These are phyloP conservation scores for Aspergillus carlsbadensis DNA, from an alignment of 495 filamentous ascomycete species.

Conservation along the genomic window DNA sequence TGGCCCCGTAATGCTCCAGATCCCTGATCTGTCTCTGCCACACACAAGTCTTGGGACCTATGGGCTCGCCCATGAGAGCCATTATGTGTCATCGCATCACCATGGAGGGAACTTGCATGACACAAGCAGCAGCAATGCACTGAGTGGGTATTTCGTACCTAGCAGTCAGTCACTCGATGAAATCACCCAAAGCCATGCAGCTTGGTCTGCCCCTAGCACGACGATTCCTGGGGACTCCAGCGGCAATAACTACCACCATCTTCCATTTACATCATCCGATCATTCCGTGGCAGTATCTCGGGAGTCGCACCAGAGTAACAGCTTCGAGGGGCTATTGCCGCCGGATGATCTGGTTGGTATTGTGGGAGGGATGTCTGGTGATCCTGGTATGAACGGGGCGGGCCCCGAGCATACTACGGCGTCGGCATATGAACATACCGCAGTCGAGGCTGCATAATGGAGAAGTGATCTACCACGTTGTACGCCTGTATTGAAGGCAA, in stretches of 20 bases:
- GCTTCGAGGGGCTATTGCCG: conserved; percentile 38
- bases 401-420: conserved; percentile 38
- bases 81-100: conserved; percentile 38
- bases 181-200: conserved; percentile 32
- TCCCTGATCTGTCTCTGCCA: conserved; percentile 42
- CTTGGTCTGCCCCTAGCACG: conserved; percentile 37
- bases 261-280: conserved; percentile 34
- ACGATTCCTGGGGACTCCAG: conserved; percentile 35
- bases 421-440: conserved; percentile 31
- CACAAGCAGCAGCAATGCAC: conserved; percentile 33
- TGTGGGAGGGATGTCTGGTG: conserved; percentile 38
- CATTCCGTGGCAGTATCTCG: conserved; percentile 35
- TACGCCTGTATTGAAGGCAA: neutral
- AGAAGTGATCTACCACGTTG: neutral
- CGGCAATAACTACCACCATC: conserved; percentile 34
- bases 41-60: conserved; percentile 36
- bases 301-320: conserved; percentile 35
- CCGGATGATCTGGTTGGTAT: conserved; percentile 44
- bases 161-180: conserved; percentile 39
- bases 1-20: conserved; percentile 37
- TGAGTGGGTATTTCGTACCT: conserved; percentile 36
- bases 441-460: conserved; percentile 37
- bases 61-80: conserved; percentile 32
- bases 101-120: conserved; percentile 35
- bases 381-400: conserved; percentile 39